These are phyloP conservation scores for Rhododendron ferrugineum DNA, from an alignment of 148 eudicot species.

Conservation along the genomic window DNA sequence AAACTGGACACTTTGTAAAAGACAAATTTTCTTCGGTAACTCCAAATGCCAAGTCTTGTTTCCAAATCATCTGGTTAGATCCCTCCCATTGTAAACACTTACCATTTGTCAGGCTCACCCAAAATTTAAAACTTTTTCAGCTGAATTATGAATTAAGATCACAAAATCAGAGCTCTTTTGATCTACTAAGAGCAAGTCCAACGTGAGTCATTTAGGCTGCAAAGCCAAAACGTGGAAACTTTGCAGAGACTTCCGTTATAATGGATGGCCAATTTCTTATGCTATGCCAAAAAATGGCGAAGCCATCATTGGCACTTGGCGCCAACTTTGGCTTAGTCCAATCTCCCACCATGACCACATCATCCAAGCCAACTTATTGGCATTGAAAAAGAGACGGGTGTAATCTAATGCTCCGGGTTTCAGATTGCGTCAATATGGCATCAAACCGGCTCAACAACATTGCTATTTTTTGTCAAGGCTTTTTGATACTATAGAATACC, in stretches of 20 bases:
- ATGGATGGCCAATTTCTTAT: background rate
- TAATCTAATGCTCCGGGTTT: background rate
- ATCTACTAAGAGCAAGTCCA: background rate
- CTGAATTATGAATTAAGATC: background rate
- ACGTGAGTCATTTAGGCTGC: background rate
- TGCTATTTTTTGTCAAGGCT: background rate
- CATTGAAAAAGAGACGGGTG: background rate
- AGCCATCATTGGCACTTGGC: background rate
- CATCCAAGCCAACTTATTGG: background rate
- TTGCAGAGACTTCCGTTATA: background rate
- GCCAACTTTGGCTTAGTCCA: background rate
- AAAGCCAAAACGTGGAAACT: background rate
- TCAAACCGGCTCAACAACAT: background rate
- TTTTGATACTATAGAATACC: no score
- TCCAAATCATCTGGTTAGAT: background rate
- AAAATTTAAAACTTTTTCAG: background rate
- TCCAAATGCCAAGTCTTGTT: background rate
- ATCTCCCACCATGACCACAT: background rate
- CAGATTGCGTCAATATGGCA: background rate
- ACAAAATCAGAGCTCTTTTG: background rate
- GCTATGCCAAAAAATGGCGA: background rate
- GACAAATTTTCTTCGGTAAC: background rate
- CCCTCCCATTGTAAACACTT: background rate
- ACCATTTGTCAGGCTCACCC: background rate
- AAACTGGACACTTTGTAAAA: background rate